Conservation (phyloP, 2,329 filamentous ascomycete genomes). For the Ceratocystiopsis minuta region DNA sequence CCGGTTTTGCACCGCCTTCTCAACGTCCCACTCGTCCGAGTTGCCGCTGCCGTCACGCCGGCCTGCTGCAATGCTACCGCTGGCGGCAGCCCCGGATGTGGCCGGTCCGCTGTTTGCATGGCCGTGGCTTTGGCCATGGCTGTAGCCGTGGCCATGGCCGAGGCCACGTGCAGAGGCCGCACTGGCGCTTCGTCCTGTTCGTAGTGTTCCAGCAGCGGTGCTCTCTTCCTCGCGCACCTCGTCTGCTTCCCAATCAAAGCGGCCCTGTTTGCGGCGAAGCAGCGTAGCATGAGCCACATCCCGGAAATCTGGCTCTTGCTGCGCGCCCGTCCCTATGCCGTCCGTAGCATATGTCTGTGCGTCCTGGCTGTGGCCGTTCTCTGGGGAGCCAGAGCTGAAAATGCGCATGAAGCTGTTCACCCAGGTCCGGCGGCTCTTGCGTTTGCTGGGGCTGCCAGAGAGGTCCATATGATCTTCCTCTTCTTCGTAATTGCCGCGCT, state of each 20-base stretch:
- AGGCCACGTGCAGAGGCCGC: too few relatives aligned
- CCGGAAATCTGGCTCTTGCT: slow-evolving; percentile 4
- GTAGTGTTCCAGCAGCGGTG: slow-evolving; percentile 7
- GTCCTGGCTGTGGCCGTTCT: too few relatives aligned
- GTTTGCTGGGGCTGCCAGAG: slow-evolving; percentile 37
- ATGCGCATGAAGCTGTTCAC: slow-evolving; percentile 50
- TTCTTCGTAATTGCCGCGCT: slow-evolving; percentile 12
- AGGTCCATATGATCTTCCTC: slow-evolving; percentile 15
- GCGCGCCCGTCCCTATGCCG: slow-evolving; percentile 10
- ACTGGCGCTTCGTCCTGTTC: not conserved
- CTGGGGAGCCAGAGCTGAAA: slow-evolving; percentile 21
- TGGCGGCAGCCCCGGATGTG: slow-evolving; percentile 23
- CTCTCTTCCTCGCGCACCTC: slow-evolving; percentile 34
- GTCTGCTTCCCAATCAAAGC: slow-evolving; percentile 32
- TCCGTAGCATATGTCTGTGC: not conserved
- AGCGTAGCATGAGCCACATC: slow-evolving; percentile 26
- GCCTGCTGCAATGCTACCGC: slow-evolving; percentile 4
- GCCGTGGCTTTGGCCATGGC: not conserved
- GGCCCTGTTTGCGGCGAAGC: slow-evolving; percentile 35
- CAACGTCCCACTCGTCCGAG: slow-evolving; percentile 54
- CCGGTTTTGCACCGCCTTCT: slow-evolving; percentile 50
- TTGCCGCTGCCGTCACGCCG: slow-evolving; percentile 9
- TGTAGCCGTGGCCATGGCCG: slow-evolving; percentile 1
- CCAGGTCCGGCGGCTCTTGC: slow-evolving; percentile 41
- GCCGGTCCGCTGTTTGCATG: not conserved